Conservation (phyloP, 306 rosid species). For the Phaseolus lunatus region DNA sequence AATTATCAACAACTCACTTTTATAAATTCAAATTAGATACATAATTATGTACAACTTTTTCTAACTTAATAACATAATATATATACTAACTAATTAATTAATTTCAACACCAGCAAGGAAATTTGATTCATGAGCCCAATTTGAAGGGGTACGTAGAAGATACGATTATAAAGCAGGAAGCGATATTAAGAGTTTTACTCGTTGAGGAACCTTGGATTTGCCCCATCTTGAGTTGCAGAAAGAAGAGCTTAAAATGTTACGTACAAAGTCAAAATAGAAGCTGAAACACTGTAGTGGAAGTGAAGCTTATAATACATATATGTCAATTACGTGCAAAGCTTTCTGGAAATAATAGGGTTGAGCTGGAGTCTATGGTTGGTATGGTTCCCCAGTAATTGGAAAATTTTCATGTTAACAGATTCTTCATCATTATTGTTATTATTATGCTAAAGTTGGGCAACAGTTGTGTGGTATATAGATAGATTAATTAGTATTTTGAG, state of each 20-base stretch:
- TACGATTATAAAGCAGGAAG: neutral
- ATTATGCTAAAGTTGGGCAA: conserved; percentile 39
- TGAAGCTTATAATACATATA: conserved; percentile 28
- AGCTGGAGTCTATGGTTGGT: conserved; percentile 26
- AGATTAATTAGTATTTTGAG: no score
- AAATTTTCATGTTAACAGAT: conserved; percentile 44
- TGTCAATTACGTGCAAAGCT: conserved; percentile 40
- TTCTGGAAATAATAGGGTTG: conserved; percentile 50
- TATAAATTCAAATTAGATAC: neutral
- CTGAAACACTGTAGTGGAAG: conserved; percentile 25
- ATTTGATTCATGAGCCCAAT: neutral
- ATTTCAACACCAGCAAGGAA: no score
- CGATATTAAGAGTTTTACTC: conserved; percentile 27
- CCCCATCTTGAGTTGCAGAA: conserved; percentile 28
- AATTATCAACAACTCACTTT: neutral
- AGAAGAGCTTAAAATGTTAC: conserved; percentile 31
- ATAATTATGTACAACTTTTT: neutral
- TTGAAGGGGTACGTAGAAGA: conserved; percentile 4
- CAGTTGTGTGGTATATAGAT: conserved; percentile 1
- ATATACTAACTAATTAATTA: no score
- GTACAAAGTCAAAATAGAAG: conserved; percentile 35
- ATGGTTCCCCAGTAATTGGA: conserved; percentile 50
- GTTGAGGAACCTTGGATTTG: conserved; percentile 22
- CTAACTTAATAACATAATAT: neutral
- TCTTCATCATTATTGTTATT: conserved; percentile 3